phyloP scores from a whole-genome alignment of 805 yeast species.

The Torulaspora microellipsoides region DNA sequence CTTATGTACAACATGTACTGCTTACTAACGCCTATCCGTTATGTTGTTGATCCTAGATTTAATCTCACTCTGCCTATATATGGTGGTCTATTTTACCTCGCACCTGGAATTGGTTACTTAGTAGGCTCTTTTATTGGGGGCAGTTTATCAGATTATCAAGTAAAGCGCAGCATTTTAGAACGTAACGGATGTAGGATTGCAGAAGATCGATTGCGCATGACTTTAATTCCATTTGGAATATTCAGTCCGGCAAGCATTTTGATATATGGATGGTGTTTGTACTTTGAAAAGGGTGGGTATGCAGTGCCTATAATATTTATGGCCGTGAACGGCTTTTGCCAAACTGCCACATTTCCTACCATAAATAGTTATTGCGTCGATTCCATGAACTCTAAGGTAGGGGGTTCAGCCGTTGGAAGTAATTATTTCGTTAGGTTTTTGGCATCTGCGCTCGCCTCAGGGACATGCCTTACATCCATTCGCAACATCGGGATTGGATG shows the following conservation, averaged over 20 bases:
- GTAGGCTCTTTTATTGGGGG: conserved; percentile 52
- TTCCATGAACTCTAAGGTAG: conserved; percentile 45
- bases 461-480: conserved; percentile 44
- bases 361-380: conserved; percentile 57
- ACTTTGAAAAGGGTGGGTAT: conserved; percentile 49
- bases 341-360: conserved; percentile 49
- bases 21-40: conserved; percentile 50
- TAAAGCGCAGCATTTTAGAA: conserved; percentile 39
- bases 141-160: conserved; percentile 45
- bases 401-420: conserved; percentile 53
- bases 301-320: conserved; percentile 49
- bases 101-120: conserved; percentile 55
- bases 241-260: conserved; percentile 43
- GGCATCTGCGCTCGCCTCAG: conserved; percentile 50
- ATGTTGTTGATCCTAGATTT: conserved; percentile 54
- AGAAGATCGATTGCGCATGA: conserved; percentile 47
- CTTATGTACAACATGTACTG: conserved; percentile 48
- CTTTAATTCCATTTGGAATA: conserved; percentile 39
- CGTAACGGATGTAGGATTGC: conserved; percentile 44
- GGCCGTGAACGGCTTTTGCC: conserved; percentile 47
- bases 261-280: conserved; percentile 52
- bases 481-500: conserved; percentile 52
- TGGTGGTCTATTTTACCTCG: conserved; percentile 50
- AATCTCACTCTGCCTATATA: conserved; percentile 43
- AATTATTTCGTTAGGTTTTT: conserved; percentile 48